These are phyloP conservation scores for Suhomyces canberraensis DNA, from an alignment of 805 yeast species.

Conservation along the genomic window DNA sequence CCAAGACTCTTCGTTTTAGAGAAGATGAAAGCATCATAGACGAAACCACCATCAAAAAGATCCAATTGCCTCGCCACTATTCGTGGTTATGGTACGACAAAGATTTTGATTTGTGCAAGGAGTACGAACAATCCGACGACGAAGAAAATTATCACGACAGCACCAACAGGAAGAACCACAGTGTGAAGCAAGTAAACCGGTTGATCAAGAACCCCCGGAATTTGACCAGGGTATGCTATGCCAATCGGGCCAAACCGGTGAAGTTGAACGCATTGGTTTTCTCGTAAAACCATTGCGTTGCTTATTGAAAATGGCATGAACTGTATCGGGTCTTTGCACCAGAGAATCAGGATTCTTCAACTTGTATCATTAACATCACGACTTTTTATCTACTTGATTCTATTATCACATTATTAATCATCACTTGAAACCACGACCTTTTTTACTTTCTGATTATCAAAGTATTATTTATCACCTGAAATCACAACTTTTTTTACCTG, in stretches of 20 bases:
- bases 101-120: conserved; percentile 22
- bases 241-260: conserved; percentile 15
- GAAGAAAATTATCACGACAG: conserved; percentile 7
- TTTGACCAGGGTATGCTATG: conserved; percentile 23
- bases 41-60: neutral
- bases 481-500: no score
- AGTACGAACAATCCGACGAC: conserved; percentile 16
- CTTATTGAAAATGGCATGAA: no score
- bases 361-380: no score
- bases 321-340: no score
- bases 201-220: conserved; percentile 11
- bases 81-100: conserved; percentile 34
- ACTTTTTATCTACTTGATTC: no score
- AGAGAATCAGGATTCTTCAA: no score
- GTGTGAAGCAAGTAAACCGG: conserved; percentile 21
- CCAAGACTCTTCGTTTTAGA: conserved; percentile 11
- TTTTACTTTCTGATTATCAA: no score
- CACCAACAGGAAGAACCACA: conserved; percentile 12
- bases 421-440: no score
- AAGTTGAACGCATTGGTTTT: conserved; percentile 16
- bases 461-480: no score
- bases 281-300: conserved; percentile 1
- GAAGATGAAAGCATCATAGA: conserved; percentile 18
- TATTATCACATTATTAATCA: no score
- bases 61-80: conserved; percentile 10